Base-by-base conservation (phyloP, 805 yeast genomes). In the Starmera caribaea region DNA sequence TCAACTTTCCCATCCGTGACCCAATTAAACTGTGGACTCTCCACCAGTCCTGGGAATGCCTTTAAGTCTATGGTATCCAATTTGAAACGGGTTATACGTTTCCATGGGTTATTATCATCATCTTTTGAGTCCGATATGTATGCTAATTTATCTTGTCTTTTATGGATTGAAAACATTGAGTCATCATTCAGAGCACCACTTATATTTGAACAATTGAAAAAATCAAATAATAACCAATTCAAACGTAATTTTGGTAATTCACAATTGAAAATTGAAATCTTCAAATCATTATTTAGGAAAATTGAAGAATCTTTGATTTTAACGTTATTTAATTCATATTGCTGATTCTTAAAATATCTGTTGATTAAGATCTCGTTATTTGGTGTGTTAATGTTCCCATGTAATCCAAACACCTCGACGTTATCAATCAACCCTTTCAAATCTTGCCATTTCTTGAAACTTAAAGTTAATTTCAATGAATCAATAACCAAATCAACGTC, bases 391-490 rank as follows among this genome's bases (percentile, higher is more conserved):
- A 85, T 78, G 1, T 79, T 79, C 7, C 98, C 97, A 29, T 90
- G 70, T 49, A 90, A 67, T 0, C 97, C 97, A 45, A 73, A 76
- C 24, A 89, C 70, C 41, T 83, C 86, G 44, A 87, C 72, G 39
- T 78, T 83, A 41, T 87, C 79, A 24, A 92, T 67, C 15, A 90
- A 74, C 2, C 98, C 98, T 34, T 75, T 71, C 0, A 96, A 94
- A 44, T 81, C 73, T 42, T 90, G 67, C 96, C 97, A 90, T 53
- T 87, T 85, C 40, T 71, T 67, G 50, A 92, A 75, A 9, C 94
- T 82, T 15, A 90, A 63, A 1, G 94, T 80, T 13, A 92, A 71
- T 42, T 81, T 81, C 12, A 89, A 75, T 43, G 81, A 81, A 43
- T 89, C 95, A 16, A 90, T 76, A 1, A 82, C 76, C 32, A 92